A percentile compares a stretch with the other conserved stretches of the same genome.
phyloP scores from a whole-genome alignment of 768 basidiomycete genomes.

The Auriscalpium microsporum region DNA sequence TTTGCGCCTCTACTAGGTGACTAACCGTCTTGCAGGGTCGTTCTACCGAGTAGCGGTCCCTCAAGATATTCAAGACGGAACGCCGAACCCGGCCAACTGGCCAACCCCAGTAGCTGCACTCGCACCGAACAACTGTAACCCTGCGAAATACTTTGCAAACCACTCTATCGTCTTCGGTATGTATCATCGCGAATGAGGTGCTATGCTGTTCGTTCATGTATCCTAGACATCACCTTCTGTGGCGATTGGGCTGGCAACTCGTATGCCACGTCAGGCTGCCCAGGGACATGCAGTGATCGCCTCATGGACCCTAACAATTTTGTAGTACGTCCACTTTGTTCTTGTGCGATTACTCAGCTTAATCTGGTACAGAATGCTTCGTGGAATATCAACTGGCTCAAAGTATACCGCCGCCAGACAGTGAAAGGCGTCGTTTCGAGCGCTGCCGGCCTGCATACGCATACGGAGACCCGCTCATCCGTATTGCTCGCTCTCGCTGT shows the following conservation, averaged over 20 bases:
- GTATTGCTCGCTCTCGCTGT: too few relatives aligned
- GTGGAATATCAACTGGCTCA: conserved; percentile 73
- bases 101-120: conserved; percentile 58
- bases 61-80: conserved; percentile 49
- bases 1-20: background rate
- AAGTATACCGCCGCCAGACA: conserved; percentile 42
- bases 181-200: conserved; percentile 19
- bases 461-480: too few relatives aligned
- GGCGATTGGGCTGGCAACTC: conserved; percentile 81
- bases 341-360: too few relatives aligned
- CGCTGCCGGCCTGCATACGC: too few relatives aligned
- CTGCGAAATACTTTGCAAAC: conserved; percentile 49
- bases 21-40: conserved; percentile 45
- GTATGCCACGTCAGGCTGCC: conserved; percentile 67
- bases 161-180: conserved; percentile 71
- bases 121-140: conserved; percentile 45
- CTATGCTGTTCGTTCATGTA: background rate
- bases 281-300: conserved; percentile 56
- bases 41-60: conserved; percentile 77
- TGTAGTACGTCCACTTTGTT: conserved; percentile 35
- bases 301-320: conserved; percentile 67
- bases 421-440: conserved; percentile 6
- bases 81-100: conserved; percentile 62
- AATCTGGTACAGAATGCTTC: conserved; percentile 50
- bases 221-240: conserved; percentile 72